Conservation (phyloP, 2,329 filamentous ascomycete genomes). For the Stachybotrys chartarum region DNA sequence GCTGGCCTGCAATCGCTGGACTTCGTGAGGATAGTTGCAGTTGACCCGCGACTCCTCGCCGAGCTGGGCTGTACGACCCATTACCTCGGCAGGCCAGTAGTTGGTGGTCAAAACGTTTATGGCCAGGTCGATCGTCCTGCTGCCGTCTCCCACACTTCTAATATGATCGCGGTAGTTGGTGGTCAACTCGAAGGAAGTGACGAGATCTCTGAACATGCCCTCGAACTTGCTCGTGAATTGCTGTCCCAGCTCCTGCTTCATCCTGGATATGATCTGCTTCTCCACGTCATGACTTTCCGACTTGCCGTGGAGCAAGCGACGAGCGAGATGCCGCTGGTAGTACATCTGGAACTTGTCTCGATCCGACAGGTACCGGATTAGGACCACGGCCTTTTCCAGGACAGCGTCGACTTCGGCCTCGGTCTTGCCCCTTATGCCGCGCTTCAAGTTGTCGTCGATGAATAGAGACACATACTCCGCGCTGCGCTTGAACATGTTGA, state of each 20-base stretch:
- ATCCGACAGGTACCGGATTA: conserved; percentile 83
- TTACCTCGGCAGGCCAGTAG: conserved; percentile 88
- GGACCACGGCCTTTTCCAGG: conserved; percentile 80
- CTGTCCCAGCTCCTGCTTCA: conserved; percentile 95
- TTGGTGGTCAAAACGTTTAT: conserved; percentile 87
- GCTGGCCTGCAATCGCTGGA: conserved; percentile 70
- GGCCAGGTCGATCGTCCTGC: conserved; percentile 61
- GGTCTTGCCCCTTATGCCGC: conserved; percentile 87
- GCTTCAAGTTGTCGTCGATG: conserved; percentile 93
- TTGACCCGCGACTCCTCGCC: conserved; percentile 31
- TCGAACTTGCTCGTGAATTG: conserved; percentile 90
- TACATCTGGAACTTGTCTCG: conserved; percentile 95
- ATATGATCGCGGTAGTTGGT: conserved; percentile 67
- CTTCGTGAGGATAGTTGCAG: conserved; percentile 68
- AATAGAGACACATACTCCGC: conserved; percentile 94
- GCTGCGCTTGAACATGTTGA: conserved; percentile 79
- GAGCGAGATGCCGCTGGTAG: conserved; percentile 94
- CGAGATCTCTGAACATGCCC: conserved; percentile 97
- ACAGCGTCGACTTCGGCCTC: conserved; percentile 79
- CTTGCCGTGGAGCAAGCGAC: conserved; percentile 79
- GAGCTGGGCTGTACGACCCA: conserved; percentile 54
- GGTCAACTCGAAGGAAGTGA: conserved; percentile 76
- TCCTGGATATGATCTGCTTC: conserved; percentile 89
- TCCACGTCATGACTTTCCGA: conserved; percentile 89
- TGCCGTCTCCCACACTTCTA: conserved; percentile 38